Base-by-base conservation (phyloP, 2,329 filamentous ascomycete genomes). In the Seiridium cupressi region DNA sequence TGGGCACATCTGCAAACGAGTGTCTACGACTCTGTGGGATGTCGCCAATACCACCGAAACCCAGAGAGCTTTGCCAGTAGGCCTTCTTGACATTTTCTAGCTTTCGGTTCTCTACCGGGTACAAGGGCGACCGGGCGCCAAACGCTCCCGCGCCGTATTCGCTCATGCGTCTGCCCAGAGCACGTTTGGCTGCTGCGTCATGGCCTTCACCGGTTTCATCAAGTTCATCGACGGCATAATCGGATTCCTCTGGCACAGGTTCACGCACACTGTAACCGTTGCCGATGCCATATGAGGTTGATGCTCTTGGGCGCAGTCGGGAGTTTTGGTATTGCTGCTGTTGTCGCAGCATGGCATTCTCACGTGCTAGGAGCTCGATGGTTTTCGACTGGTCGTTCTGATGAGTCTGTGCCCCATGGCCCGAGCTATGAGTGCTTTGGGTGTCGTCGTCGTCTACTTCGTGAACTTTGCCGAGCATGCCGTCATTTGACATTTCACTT, bases 21-120 rank as follows among this genome's bases (percentile, higher is more conserved):
- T 94, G 91, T 35, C 91, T 86, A 61, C 91, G 84, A 67, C 90
- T 92, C 68, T 93, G 89, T 10, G 88, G 85, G 36, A 86, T 79
- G 62, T 91, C 88, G 3, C 79, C 80, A 32, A 84, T 65, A 13
- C 83, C 81, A 51, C 84, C 82, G 70, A 91, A 90, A 1, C 85
- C 87, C n/a, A 88, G 80, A 5, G 87, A 87, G 66, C 84, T 89
- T 65, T 90, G 88, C 89, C 89, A 93, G 62, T 86, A 84, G 3
- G 83, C 86, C 68, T 86, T 89, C 73, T 88, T 89, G 7, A 89
- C 79, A 65, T 83, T 87, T 62, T 89, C 87, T 8, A 85, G 70
- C 66, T 88, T 89, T 60, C 86, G 80, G 60, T 84, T 85, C 63
- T 90, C 87, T 40, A 81, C 68, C n/a, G 80, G 74, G 56, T 80